phyloP scores from a whole-genome alignment of 192 early-diverging fungal species.

The Coemansia furcata region DNA sequence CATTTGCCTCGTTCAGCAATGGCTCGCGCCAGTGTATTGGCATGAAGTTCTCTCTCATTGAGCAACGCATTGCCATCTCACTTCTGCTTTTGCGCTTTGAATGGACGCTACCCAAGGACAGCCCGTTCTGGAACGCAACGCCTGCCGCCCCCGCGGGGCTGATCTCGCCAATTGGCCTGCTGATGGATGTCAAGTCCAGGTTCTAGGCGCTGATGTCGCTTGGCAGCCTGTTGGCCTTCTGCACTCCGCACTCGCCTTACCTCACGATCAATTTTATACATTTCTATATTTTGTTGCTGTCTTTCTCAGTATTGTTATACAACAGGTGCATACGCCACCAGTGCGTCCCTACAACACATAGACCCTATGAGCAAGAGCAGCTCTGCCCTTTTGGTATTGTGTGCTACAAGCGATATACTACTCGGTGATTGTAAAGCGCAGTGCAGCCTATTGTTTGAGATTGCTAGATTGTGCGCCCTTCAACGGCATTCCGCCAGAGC shows the following conservation, averaged over 20 bases:
- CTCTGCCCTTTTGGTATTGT: not conserved
- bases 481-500: conserved; percentile 1
- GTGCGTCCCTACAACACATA: not conserved
- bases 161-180: conserved; percentile 34
- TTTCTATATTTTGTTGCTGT: not conserved
- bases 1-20: conserved; percentile 61
- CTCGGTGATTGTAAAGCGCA: not conserved
- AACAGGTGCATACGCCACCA: not conserved
- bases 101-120: conserved; percentile 48
- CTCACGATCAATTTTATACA: not conserved
- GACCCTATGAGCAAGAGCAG: not conserved
- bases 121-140: conserved; percentile 44
- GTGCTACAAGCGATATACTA: not conserved
- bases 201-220: conserved; percentile 7
- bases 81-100: conserved; percentile 54
- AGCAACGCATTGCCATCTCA: conserved; percentile 57
- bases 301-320: not conserved
- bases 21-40: conserved; percentile 62
- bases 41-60: conserved; percentile 61
- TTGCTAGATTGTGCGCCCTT: not conserved
- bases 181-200: conserved; percentile 26
- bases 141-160: conserved; percentile 38
- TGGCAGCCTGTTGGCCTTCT: not conserved
- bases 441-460: not conserved
- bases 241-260: not conserved